Evolutionary conservation across 768 basidiomycete species (phyloP), one percentile per base, ranked within the genome.

Genomic region (Suillus tomentosus): DNA sequence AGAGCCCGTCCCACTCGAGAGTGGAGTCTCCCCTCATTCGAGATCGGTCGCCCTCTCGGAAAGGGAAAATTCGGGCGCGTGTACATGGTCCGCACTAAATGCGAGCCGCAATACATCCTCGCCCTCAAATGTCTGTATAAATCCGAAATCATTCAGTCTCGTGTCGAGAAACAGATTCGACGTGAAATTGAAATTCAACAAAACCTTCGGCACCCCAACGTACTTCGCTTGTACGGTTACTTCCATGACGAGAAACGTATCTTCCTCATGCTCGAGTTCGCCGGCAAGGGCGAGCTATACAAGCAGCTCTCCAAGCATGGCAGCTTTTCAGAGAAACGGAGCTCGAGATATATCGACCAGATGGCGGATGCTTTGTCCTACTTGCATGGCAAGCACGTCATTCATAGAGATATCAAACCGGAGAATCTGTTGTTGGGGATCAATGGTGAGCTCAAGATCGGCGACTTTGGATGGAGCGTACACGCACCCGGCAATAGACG

Each of bases 1-100:
- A 91, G 91, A 62, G 82, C 80, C 66, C 83, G 79, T 43, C 93
- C 92, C 22, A 94, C 93, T 0, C 85, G 88, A 22, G 92, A 94
- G 71, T 95, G 95, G 90, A 87, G 85, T 37, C 80, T 99, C 5
- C 85, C 86, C 64, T 84, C 88, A 61, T 97, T 99, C 70, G 94
- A 97, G 67, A 96, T 99, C 71, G 96, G 97, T 19, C 87, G 95
- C 13, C 95, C 95, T 3, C 84, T 99, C 2, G 97, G 97, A n/a
- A 98, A 99, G 75, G 97, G 97, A 54, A 99, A 99, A 80, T 99
- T 99, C 70, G 97, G 97, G 1, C 91, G 95, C 3, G 97, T 99
- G 31, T 99, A 99, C 81, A 96, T 99, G 90, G 95, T 96, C 53
- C 87, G 96, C 59, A 98, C 96, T 22, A 96, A 96, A 76, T 76